phyloP scores from a whole-genome alignment of 805 yeast species.

The Barnettozyma populi region DNA sequence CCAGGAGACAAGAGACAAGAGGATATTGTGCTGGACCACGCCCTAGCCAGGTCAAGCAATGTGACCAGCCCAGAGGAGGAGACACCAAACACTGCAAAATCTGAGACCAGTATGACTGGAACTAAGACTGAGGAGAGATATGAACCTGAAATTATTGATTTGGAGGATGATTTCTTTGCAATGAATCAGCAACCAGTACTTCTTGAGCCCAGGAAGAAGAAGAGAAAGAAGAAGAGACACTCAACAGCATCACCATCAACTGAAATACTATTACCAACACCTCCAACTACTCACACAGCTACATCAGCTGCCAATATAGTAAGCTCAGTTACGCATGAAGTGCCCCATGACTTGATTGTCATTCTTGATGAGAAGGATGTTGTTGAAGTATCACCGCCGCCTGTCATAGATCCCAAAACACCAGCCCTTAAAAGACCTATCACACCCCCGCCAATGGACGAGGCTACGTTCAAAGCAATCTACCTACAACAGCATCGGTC shows the following conservation, averaged over 20 bases:
- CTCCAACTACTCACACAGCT: neutral
- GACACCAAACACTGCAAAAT: neutral
- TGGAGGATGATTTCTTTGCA: conserved; percentile 26
- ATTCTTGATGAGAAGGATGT: conserved; percentile 1
- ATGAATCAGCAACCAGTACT: conserved; percentile 10
- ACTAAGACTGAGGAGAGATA: neutral
- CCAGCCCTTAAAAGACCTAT: conserved; percentile 5
- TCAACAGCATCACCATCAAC: neutral
- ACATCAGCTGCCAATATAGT: neutral
- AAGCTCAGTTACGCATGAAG: neutral
- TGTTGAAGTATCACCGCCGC: neutral
- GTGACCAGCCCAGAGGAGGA: conserved; percentile 19
- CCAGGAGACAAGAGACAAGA: conserved; percentile 18
- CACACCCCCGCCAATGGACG: conserved; percentile 20
- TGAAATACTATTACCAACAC: neutral
- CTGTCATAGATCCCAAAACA: neutral
- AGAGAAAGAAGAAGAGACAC: conserved; percentile 16
- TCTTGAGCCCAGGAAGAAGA: conserved; percentile 8
- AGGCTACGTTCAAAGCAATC: conserved; percentile 5
- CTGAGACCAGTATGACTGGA: neutral
- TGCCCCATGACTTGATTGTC: neutral
- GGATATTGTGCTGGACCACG: conserved; percentile 21
- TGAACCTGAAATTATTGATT: neutral
- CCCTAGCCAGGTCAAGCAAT: conserved; percentile 23
- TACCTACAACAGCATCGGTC: neutral